Evolutionary conservation across 192 early-diverging fungal genomes (phyloP), one percentile per base, ranked within the genome.

Genomic region (Jimgerdemannia flammicorona): DNA sequence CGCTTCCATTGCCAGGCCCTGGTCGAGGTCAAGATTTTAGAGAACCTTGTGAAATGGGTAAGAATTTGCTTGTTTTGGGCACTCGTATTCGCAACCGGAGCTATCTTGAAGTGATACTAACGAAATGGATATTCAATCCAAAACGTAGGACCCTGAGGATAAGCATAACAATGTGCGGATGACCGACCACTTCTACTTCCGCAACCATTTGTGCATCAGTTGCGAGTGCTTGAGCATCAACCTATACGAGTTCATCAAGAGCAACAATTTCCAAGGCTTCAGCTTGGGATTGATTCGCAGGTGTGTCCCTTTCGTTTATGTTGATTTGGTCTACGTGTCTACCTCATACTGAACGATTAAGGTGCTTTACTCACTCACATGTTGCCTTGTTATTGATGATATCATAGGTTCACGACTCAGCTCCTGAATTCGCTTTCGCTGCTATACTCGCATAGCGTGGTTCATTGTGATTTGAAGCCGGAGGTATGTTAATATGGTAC

Each of bases 381-480:
- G 29, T 29, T 29, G 14, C 49, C 6, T 74, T 74, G 74, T 87
- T 71, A 78, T 82, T 59, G 78, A 75, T 40, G 70, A 70, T 29
- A 29, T 29, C 29, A 29, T 70, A 91, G 91, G 71, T 91, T 98
- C 63, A 86, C 93, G 11, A 79, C 83, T 3, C 97, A 99, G 77
- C 89, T 99, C 64, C 84, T 99, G 65, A 90, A 95, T 69, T 91
- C 93, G 17, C 81, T 99, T 64, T 80, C 87, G 41, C 77, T 98
- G 64, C 84, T 99, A 75, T 75, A 86, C 44, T 78, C 84, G 40
- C 87, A 94, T 76, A 86, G 84, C 40, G 93, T 99, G 73, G 93
- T 99, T 20, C 98, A 99, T 71, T 98, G 97, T 74, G 98, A 99
- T 83, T 86, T 99, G 73, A 99, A 99, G 78, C 97, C 97, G 4